These are phyloP conservation scores for Aureobasidium sp. DNA, from an alignment of 2,329 filamentous ascomycete genomes.

Conservation along the genomic window DNA sequence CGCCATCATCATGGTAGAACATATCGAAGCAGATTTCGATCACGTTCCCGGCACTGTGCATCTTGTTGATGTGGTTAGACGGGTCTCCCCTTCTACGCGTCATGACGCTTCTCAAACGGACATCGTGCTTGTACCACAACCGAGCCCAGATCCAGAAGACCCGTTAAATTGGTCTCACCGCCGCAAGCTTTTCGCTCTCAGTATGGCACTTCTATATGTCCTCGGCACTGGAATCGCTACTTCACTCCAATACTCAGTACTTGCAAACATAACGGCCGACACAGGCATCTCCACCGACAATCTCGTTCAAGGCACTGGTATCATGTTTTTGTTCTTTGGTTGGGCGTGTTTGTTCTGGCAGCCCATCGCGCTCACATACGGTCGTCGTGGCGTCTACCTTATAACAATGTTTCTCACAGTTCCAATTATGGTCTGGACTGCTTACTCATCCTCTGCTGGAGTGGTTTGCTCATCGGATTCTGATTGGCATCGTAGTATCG, in stretches of 20 bases:
- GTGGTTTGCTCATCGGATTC: too few relatives aligned
- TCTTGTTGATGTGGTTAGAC: too few relatives aligned
- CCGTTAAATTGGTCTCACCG: neutral
- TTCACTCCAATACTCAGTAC: neutral
- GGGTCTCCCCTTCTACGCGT: too few relatives aligned
- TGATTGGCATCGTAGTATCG: too few relatives aligned
- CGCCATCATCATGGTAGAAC: too few relatives aligned
- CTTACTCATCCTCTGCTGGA: too few relatives aligned
- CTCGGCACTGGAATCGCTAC: neutral
- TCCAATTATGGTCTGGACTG: too few relatives aligned
- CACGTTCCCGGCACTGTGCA: too few relatives aligned
- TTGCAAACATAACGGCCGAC: neutral
- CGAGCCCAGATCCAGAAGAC: neutral
- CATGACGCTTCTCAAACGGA: neutral
- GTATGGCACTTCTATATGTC: neutral
- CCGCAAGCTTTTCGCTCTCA: neutral
- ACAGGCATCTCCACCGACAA: conserved; percentile 15
- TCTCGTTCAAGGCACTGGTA: conserved; percentile 20
- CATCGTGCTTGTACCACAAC: neutral
- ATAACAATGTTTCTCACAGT: conserved; percentile 4
- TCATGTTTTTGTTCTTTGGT: conserved; percentile 32
- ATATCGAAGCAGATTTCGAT: too few relatives aligned
- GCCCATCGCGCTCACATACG: conserved; percentile 37
- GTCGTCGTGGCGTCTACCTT: conserved; percentile 21
- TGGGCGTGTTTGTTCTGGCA: conserved; percentile 41